phyloP scores from a whole-genome alignment of 768 basidiomycete species.

The Boletus vermiculosoides region DNA sequence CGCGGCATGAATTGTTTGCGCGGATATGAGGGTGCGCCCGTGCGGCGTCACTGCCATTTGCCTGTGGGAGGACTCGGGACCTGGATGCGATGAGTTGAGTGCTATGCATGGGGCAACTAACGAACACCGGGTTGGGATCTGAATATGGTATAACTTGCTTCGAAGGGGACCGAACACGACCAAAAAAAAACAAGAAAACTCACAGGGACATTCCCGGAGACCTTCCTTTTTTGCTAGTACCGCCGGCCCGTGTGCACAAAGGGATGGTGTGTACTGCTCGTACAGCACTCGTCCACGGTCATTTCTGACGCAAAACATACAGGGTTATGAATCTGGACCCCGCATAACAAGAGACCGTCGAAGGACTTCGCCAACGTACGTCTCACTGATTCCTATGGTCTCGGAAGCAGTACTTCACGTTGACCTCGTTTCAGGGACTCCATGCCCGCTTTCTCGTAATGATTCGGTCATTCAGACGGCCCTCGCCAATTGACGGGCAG shows the following conservation, averaged over 20 bases:
- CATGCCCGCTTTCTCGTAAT: conserved; percentile 34
- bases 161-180: too few species aligned
- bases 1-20: conserved; percentile 26
- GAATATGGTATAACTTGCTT: not conserved
- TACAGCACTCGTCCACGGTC: not conserved
- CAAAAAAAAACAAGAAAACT: not conserved
- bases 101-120: conserved; percentile 8
- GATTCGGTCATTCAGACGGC: conserved; percentile 34
- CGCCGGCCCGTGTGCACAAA: not conserved
- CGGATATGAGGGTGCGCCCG: conserved; percentile 32
- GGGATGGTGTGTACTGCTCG: not conserved
- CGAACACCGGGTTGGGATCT: not conserved
- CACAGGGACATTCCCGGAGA: not conserved
- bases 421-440: conserved; percentile 29
- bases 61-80: conserved; percentile 3
- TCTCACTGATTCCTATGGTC: conserved; percentile 2
- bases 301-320: conserved; percentile 9
- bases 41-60: conserved; percentile 14
- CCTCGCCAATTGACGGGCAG: conserved; percentile 29
- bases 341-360: conserved; percentile 9
- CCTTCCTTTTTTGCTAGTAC: conserved; percentile 5
- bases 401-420: conserved; percentile 14
- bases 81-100: conserved; percentile 2
- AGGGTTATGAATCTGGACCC: conserved; percentile 1
- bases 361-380: conserved; percentile 9